phyloP scores from a whole-genome alignment of 345 rosid genomes.

The Firmiana major region DNA sequence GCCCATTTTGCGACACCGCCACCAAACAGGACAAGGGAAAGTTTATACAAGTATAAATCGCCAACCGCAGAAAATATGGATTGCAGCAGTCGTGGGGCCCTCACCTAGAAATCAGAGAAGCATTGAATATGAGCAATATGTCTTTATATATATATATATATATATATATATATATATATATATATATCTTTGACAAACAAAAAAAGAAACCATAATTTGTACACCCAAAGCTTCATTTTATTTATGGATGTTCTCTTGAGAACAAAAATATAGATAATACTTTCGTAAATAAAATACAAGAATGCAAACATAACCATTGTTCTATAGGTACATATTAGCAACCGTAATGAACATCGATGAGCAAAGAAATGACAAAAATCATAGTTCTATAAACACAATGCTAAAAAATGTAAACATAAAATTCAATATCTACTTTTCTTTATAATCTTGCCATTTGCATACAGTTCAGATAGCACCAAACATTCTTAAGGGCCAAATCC shows the following conservation, averaged over 20 bases:
- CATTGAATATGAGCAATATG: neutral
- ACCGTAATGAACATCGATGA: neutral
- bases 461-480: neutral
- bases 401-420: neutral
- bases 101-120: slow-evolving; percentile 42
- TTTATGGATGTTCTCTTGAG: neutral
- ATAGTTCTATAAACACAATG: neutral
- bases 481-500: neutral
- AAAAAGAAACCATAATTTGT: slow-evolving; percentile 2
- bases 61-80: slow-evolving; percentile 84
- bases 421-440: neutral
- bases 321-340: neutral
- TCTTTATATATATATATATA: too few relatives aligned
- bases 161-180: too few relatives aligned
- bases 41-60: slow-evolving; percentile 75
- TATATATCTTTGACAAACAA: neutral
- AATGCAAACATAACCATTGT: neutral
- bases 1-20: slow-evolving; percentile 64
- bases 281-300: neutral
- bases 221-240: neutral
- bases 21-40: slow-evolving; percentile 56
- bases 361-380: neutral
- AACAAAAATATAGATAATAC: neutral
- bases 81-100: slow-evolving; percentile 72
- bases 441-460: neutral